phyloP scores from a whole-genome alignment of 345 rosid species.

The Psidium guajava region DNA sequence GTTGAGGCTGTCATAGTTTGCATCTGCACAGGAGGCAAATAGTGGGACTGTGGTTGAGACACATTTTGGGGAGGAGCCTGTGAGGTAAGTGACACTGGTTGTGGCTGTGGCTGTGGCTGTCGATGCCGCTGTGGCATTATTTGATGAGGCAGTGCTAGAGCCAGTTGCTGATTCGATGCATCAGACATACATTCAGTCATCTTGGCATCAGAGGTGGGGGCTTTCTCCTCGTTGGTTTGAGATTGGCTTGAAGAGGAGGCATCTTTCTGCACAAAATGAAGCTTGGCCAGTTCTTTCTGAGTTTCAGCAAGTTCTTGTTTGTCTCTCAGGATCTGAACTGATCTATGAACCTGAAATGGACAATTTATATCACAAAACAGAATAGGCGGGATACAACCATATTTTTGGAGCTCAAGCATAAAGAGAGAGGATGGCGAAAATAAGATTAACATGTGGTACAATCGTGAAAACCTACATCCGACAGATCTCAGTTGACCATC shows the following conservation, averaged over 20 bases:
- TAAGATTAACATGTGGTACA: neutral
- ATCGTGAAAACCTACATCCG: neutral
- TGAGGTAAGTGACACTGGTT: slow-evolving; percentile 22
- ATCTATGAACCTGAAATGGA: slow-evolving; percentile 73
- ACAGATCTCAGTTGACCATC: neutral
- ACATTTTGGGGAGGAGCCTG: slow-evolving; percentile 43
- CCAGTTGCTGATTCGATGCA: slow-evolving; percentile 67
- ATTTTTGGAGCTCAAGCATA: neutral
- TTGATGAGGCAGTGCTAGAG: slow-evolving; percentile 85
- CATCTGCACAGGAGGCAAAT: slow-evolving; percentile 45
- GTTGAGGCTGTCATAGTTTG: slow-evolving; percentile 29
- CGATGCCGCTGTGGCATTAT: slow-evolving; percentile 10
- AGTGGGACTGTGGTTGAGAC: slow-evolving; percentile 58
- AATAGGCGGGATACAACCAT: neutral
- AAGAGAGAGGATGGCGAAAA: neutral
- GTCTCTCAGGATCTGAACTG: slow-evolving; percentile 94
- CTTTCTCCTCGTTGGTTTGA: slow-evolving; percentile 59
- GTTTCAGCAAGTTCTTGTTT: slow-evolving; percentile 95
- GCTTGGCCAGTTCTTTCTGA: slow-evolving; percentile 83
- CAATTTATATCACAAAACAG: neutral
- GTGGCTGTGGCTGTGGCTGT: slow-evolving; percentile 54
- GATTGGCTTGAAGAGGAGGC: slow-evolving; percentile 51
- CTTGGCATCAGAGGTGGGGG: slow-evolving; percentile 44
- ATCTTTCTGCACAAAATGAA: slow-evolving; percentile 82
- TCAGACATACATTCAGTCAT: slow-evolving; percentile 47